phyloP scores from a whole-genome alignment of 1,139 yeast species.

The Blastobotrys persicus region DNA sequence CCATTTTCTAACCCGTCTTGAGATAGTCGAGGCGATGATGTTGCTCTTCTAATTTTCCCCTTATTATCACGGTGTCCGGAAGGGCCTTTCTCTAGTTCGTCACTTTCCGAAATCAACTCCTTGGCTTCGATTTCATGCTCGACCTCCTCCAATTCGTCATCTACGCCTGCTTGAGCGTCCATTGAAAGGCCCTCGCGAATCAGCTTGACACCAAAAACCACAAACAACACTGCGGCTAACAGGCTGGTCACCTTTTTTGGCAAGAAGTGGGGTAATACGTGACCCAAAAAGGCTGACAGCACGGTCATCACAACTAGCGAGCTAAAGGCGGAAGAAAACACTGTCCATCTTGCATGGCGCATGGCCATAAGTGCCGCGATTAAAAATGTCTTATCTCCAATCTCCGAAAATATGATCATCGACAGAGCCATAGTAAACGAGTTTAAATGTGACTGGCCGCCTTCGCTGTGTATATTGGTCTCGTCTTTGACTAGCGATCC shows the following conservation, averaged over 20 bases:
- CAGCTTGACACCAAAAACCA: slow-evolving; percentile 78
- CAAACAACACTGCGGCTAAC: slow-evolving; percentile 74
- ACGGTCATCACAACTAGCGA: slow-evolving; percentile 89
- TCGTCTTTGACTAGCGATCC: neutral
- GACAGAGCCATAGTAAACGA: slow-evolving; percentile 39
- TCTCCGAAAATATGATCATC: slow-evolving; percentile 90
- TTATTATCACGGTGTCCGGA: slow-evolving; percentile 21
- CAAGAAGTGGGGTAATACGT: slow-evolving; percentile 78
- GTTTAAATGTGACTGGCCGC: slow-evolving; percentile 23
- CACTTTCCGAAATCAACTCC: slow-evolving; percentile 52
- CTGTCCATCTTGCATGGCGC: slow-evolving; percentile 80
- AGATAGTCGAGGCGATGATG: slow-evolving; percentile 33
- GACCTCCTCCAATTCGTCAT: slow-evolving; percentile 93
- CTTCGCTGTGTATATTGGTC: neutral
- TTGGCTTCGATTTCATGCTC: slow-evolving; percentile 83
- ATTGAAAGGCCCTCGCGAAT: slow-evolving; percentile 77
- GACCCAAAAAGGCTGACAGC: slow-evolving; percentile 87
- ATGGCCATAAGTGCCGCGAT: slow-evolving; percentile 98
- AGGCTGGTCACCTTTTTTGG: slow-evolving; percentile 79
- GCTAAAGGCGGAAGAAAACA: slow-evolving; percentile 82
- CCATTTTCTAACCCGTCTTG: slow-evolving; percentile 33
- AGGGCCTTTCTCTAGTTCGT: slow-evolving; percentile 57
- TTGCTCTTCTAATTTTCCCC: slow-evolving; percentile 30
- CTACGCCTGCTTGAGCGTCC: slow-evolving; percentile 82
- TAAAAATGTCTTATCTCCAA: slow-evolving; percentile 94